Evolutionary conservation across 768 basidiomycete species (phyloP).

Genomic region (Termitomyces sp.): DNA sequence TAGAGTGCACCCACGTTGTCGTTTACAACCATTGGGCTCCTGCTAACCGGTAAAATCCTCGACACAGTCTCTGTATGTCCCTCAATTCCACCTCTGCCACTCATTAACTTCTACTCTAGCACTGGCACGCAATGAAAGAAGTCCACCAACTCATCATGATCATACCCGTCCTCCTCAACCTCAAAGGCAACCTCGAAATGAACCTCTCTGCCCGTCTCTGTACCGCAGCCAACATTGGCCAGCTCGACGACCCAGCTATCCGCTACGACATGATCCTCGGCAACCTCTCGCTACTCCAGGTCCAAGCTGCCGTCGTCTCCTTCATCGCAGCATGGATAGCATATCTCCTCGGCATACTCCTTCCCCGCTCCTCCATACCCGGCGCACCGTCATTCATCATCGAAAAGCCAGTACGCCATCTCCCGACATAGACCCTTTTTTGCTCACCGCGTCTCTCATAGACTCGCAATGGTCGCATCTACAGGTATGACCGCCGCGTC

Average conservation of each 20-base stretch:
- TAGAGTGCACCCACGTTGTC: conserved; percentile 87
- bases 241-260: conserved; percentile 66
- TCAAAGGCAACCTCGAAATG: conserved; percentile 99
- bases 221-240: conserved; percentile 91
- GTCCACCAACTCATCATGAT: conserved; percentile 97
- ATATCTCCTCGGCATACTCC: conserved; percentile 61
- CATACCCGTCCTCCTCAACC: conserved; percentile 87
- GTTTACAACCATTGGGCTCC: conserved; percentile 73
- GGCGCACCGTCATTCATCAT: not conserved
- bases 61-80: conserved; percentile 74
- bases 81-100: no score
- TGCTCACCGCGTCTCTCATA: conserved; percentile 22
- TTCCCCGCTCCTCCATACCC: conserved; percentile 31
- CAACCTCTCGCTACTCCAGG: conserved; percentile 83
- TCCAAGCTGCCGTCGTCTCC: conserved; percentile 89
- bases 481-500: conserved; percentile 80
- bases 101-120: conserved; percentile 45
- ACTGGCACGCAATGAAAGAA: conserved; percentile 83
- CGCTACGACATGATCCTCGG: conserved; percentile 69
- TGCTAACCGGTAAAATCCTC: conserved; percentile 89
- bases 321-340: conserved; percentile 78
- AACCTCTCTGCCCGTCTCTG: conserved; percentile 94
- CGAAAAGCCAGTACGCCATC: conserved; percentile 1
- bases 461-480: conserved; percentile 72
- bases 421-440: not conserved